Percentiles rank a stretch among this genome's conserved stretches.
phyloP scores from a whole-genome alignment of 2,329 filamentous ascomycete genomes.

The Fusarium haematococcum region DNA sequence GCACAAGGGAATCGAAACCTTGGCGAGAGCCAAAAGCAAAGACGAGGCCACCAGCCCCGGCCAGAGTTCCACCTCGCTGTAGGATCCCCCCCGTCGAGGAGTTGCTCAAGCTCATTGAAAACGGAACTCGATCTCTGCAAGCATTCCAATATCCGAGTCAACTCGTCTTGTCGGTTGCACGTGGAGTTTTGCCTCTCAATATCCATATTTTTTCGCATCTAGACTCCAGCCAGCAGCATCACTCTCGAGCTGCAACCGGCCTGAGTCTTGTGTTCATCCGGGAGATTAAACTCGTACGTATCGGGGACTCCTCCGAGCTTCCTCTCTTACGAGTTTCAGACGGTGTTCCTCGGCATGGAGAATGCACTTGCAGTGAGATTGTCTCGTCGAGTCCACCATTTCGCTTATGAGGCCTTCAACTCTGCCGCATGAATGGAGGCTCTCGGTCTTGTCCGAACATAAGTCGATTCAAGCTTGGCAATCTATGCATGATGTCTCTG shows the following conservation, averaged over 20 bases:
- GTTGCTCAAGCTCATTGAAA: slow-evolving; percentile 1
- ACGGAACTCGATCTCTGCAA: slow-evolving; percentile 4
- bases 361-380: not conserved
- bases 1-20: slow-evolving; percentile 1
- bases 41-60: not conserved
- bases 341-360: not conserved
- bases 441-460: not conserved
- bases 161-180: slow-evolving; percentile 9
- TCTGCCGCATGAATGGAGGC: not conserved
- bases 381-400: not conserved
- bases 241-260: not conserved
- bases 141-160: slow-evolving; percentile 20
- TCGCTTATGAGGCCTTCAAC: not conserved
- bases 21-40: slow-evolving; percentile 10
- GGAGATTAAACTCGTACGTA: not conserved
- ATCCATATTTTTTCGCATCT: not conserved
- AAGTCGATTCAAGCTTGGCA: not conserved
- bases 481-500: not conserved
- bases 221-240: not conserved
- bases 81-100: not conserved
- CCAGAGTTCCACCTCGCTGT: slow-evolving; percentile 9
- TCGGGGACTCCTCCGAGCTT: not conserved
- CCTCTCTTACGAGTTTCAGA: not conserved
- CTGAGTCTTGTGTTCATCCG: not conserved
- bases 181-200: slow-evolving; percentile 2